Percentiles rank a stretch among this genome's conserved stretches.
Conservation (phyloP, 768 basidiomycete species). For the Kondoa malvinella region DNA sequence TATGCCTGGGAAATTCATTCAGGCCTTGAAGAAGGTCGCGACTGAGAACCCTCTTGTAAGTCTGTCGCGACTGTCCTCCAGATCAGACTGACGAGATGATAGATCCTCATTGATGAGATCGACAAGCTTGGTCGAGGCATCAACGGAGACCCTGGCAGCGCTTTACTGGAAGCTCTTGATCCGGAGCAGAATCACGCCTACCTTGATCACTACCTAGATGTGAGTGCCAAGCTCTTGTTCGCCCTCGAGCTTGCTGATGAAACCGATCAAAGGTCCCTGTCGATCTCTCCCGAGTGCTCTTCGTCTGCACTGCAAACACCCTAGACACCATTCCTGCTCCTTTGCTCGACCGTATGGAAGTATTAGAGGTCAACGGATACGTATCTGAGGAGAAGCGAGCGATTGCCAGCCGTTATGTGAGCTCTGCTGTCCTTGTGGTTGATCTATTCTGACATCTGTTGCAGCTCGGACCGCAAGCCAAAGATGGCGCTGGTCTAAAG, state of each 20-base stretch:
- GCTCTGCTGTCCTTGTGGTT: constrained; percentile 39
- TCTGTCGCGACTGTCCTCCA: not conserved
- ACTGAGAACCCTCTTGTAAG: constrained; percentile 57
- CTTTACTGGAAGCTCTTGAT: constrained; percentile 77
- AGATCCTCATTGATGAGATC: constrained; percentile 44
- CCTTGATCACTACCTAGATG: constrained; percentile 83
- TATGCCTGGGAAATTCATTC: constrained; percentile 43
- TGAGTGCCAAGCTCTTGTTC: constrained; percentile 35
- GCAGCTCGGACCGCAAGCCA: constrained; percentile 70
- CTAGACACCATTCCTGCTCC: constrained; percentile 82
- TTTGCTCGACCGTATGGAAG: constrained; percentile 74
- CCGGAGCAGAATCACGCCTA: constrained; percentile 44
- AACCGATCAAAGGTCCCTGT: constrained; percentile 50
- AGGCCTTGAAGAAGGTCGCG: constrained; percentile 74
- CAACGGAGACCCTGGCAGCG: constrained; percentile 85
- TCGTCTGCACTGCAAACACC: constrained; percentile 90
- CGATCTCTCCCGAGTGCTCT: constrained; percentile 85
- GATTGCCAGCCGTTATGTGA: constrained; percentile 68
- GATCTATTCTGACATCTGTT: constrained; percentile 63
- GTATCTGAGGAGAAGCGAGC: constrained; percentile 70
- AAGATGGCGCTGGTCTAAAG: constrained; percentile 71
- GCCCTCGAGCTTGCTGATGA: not conserved
- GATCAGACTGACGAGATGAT: not conserved
- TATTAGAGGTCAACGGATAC: constrained; percentile 57
- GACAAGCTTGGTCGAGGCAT: constrained; percentile 59